Conservation (phyloP, 805 yeast species). For the Tetrapisispora pingtungensis region DNA sequence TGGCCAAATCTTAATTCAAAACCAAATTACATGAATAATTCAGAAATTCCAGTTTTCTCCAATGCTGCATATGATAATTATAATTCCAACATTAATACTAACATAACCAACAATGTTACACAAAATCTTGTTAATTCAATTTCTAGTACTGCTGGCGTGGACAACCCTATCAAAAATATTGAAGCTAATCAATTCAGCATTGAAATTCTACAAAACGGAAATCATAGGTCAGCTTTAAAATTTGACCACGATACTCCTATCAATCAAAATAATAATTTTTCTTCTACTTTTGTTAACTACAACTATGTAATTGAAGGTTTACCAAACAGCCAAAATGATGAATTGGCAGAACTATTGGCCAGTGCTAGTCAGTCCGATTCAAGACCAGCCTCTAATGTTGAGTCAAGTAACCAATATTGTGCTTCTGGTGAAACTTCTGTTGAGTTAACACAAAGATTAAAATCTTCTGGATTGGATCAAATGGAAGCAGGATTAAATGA, state of each 20-base stretch:
- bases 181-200: too few species aligned
- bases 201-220: background rate
- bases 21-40: too few species aligned
- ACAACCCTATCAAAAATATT: too few species aligned
- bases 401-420: constrained; percentile 1
- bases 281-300: too few species aligned
- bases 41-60: too few species aligned
- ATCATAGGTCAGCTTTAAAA: background rate
- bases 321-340: background rate
- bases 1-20: too few species aligned
- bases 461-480: background rate
- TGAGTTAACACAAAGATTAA: background rate
- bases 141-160: too few species aligned
- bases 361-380: background rate
- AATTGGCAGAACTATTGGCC: background rate
- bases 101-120: too few species aligned
- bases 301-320: background rate
- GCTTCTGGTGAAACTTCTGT: background rate
- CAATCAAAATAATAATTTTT: too few species aligned
- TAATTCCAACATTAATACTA: too few species aligned
- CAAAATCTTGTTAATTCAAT: too few species aligned
- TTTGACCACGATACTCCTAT: background rate
- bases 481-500: background rate
- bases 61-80: too few species aligned
- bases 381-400: background rate